Conservation (phyloP, 2,329 filamentous ascomycete genomes). For the Fusarium sp. region DNA sequence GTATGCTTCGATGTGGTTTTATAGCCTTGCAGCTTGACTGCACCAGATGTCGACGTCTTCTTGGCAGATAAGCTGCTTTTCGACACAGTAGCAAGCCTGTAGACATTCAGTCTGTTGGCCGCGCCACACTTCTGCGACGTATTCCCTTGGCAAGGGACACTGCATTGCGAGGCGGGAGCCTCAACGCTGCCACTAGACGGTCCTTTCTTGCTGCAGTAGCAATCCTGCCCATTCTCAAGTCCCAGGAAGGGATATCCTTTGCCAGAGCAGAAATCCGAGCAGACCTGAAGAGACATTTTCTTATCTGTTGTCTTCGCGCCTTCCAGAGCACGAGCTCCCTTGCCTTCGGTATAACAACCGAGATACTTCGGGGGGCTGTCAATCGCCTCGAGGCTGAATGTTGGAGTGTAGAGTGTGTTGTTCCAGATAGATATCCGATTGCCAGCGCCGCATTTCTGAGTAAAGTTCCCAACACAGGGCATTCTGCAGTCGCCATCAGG, state of each 20-base stretch:
- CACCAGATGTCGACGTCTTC: neutral
- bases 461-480: slow-evolving; percentile 27
- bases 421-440: slow-evolving; percentile 40
- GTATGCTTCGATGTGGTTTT: neutral
- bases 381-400: neutral
- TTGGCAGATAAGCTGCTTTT: slow-evolving; percentile 8
- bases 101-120: slow-evolving; percentile 26
- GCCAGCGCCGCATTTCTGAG: slow-evolving; percentile 33
- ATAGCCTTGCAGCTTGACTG: neutral
- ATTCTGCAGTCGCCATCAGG: slow-evolving; percentile 37
- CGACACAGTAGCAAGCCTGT: slow-evolving; percentile 11
- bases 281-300: slow-evolving; percentile 28
- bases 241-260: slow-evolving; percentile 33
- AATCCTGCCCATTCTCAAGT: slow-evolving; percentile 30
- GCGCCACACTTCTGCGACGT: slow-evolving; percentile 29
- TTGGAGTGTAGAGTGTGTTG: slow-evolving; percentile 19
- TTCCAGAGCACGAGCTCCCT: slow-evolving; percentile 2
- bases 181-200: slow-evolving; percentile 31
- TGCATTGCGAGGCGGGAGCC: slow-evolving; percentile 17
- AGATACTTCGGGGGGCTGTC: slow-evolving; percentile 6
- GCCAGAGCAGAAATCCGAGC: slow-evolving; percentile 25
- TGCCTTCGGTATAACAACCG: slow-evolving; percentile 37
- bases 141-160: slow-evolving; percentile 27
- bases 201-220: slow-evolving; percentile 31
- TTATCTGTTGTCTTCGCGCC: slow-evolving; percentile 21